Evolutionary conservation across 441 rosid genomes (phyloP).

Genomic region (Mallotus repandus): DNA sequence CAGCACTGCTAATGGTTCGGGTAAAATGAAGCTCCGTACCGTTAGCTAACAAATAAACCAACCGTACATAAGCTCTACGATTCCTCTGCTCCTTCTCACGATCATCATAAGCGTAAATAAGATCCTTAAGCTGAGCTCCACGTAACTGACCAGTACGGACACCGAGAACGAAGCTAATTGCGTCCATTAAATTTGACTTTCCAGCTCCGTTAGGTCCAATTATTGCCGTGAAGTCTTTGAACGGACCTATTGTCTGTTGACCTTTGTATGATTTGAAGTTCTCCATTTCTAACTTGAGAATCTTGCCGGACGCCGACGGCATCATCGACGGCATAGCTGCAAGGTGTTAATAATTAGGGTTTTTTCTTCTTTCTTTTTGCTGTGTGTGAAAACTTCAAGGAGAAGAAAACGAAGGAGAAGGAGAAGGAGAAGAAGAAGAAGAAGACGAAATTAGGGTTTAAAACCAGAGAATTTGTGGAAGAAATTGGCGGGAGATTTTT

Average conservation of each 20-base stretch:
- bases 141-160: conserved; percentile 97
- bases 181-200: conserved; percentile 98
- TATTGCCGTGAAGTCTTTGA: conserved; percentile 96
- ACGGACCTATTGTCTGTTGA: conserved; percentile 78
- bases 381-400: neutral
- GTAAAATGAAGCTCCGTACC: conserved; percentile 87
- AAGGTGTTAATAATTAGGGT: conserved; percentile 10
- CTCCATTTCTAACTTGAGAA: conserved; percentile 77
- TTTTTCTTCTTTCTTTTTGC: neutral
- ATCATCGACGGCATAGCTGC: conserved; percentile 65
- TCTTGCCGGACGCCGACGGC: conserved; percentile 68
- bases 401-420: neutral
- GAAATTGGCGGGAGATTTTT: conserved; percentile 20
- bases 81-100: conserved; percentile 91
- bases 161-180: conserved; percentile 98
- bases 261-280: conserved; percentile 99
- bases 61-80: conserved; percentile 77
- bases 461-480: neutral
- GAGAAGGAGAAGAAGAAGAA: neutral
- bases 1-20: conserved; percentile 49
- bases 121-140: conserved; percentile 94
- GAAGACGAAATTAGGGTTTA: neutral
- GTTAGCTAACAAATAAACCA: conserved; percentile 68
- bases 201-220: conserved; percentile 99
- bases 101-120: conserved; percentile 91